Conservation (phyloP, 2,329 filamentous ascomycete species). For the Microdochium trichocladiopsis region DNA sequence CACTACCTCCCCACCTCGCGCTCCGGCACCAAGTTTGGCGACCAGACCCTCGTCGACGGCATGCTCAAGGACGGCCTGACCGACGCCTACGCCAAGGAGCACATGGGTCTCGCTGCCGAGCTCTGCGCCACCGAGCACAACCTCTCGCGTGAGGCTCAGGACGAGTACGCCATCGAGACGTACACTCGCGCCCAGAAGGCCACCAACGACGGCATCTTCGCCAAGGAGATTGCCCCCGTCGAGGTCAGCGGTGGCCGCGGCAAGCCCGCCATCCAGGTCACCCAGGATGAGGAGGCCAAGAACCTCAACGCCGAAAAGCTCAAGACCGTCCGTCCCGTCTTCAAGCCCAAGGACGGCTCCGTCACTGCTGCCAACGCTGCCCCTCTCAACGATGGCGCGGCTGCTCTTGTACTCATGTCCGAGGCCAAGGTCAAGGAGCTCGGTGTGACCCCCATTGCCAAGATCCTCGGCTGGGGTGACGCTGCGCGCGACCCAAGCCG, state of each 20-base stretch:
- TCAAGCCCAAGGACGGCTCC: constrained; percentile 73
- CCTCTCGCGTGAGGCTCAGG: constrained; percentile 78
- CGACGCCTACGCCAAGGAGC: constrained; percentile 91
- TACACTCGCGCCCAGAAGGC: constrained; percentile 72
- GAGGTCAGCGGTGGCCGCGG: constrained; percentile 83
- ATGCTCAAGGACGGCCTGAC: constrained; percentile 92
- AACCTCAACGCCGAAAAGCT: constrained; percentile 85
- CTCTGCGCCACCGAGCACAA: constrained; percentile 81
- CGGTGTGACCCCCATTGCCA: constrained; percentile 83
- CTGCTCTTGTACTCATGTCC: constrained; percentile 87
- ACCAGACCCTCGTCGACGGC: constrained; percentile 83
- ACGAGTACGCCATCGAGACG: constrained; percentile 89
- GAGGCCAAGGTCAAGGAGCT: constrained; percentile 92
- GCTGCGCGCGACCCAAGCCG: constrained; percentile 86
- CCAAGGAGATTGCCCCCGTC: constrained; percentile 80
- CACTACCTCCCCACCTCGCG: constrained; percentile 90
- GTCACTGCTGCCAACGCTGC: constrained; percentile 96
- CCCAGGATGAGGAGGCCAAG: constrained; percentile 91
- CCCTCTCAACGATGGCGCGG: constrained; percentile 89
- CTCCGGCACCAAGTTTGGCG: constrained; percentile 86
- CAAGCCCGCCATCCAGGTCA: constrained; percentile 75
- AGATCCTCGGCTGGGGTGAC: constrained; percentile 96
- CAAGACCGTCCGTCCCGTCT: constrained; percentile 76
- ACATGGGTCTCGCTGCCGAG: constrained; percentile 92
- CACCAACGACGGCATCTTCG: constrained; percentile 73